phyloP scores from a whole-genome alignment of 148 eudicot genomes.

The Vaccinium macrocarpon region DNA sequence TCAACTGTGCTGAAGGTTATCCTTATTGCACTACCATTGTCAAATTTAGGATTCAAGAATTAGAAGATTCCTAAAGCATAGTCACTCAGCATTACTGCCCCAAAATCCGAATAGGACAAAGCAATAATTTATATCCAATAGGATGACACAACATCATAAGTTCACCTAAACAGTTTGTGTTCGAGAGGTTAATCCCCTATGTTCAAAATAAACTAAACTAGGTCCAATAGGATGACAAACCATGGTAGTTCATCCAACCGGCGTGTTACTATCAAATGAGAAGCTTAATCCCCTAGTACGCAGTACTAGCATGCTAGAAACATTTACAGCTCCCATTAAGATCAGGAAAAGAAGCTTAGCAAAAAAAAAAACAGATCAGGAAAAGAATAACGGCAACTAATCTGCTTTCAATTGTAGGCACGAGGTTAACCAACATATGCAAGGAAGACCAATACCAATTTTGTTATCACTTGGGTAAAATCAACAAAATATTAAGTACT shows the following conservation, averaged over 20 bases:
- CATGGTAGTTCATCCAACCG: neutral
- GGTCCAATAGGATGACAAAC: neutral
- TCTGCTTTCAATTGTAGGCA: neutral
- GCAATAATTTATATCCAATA: neutral
- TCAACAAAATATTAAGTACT: neutral
- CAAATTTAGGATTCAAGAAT: neutral
- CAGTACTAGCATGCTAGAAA: neutral
- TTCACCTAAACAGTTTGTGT: neutral
- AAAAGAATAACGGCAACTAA: neutral
- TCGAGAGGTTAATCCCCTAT: neutral
- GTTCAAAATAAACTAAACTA: neutral
- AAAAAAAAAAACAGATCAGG: too few species aligned
- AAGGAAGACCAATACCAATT: neutral
- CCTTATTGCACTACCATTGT: neutral
- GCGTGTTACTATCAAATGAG: neutral
- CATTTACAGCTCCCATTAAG: slow-evolving; percentile 3
- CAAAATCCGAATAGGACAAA: neutral
- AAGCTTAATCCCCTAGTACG: neutral
- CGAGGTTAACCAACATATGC: neutral
- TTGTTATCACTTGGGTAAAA: neutral
- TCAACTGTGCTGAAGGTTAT: neutral
- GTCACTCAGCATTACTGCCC: neutral
- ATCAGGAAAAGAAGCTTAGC: neutral
- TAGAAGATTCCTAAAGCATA: neutral
- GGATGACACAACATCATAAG: neutral